Base-by-base conservation (phyloP, 75 land plant species). In the Cupressus sempervirens region DNA sequence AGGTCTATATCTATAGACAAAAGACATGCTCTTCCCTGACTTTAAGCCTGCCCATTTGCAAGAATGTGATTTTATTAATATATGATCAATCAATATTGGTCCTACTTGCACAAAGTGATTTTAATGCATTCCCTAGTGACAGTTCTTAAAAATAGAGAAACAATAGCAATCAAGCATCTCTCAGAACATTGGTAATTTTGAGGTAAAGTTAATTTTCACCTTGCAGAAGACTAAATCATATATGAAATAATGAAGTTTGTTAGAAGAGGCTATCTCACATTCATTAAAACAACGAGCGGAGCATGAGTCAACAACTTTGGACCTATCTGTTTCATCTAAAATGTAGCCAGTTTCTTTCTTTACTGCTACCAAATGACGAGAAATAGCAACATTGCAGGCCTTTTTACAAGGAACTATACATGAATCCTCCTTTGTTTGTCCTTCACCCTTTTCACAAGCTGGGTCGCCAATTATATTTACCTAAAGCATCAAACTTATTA, bases 1-100 rank as follows among this genome's bases (percentile, higher is more conserved):
- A 23, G 89, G 89, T 83, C 89, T 87, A 83, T 86, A 88, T 81
- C 84, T 88, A 77, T 86, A 86, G 53, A 88, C 87, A 73, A 88
- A 88, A 23, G 89, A 88, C 0, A 88, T 86, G 14, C 83, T 81
- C 83, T 88, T 88, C 36, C 89, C 89, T 62, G 89, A 87, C 58
- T 88, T 88, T 34, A 83, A 81, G 74, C 89, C 89, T 88, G 38
- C 68, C 52, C 58, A 50, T n/a, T 16, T 16, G 65, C 45, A 68
- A 68, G 76, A 76, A 85, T 45, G 43, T 20, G 48, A 85, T 50
- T 50, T 10, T 50, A 50, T 50, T 12, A 83, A 45, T 35, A 45
- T 11, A 84, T 82, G 83, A 81, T 77, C 84, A 85, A 83, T 45
- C 26, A 30, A 26, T 80, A 45, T 45, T 4, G 35, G 79, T 7